Conservation (phyloP, 164 flowering plant genomes). For the Dillenia suffruticosa region DNA sequence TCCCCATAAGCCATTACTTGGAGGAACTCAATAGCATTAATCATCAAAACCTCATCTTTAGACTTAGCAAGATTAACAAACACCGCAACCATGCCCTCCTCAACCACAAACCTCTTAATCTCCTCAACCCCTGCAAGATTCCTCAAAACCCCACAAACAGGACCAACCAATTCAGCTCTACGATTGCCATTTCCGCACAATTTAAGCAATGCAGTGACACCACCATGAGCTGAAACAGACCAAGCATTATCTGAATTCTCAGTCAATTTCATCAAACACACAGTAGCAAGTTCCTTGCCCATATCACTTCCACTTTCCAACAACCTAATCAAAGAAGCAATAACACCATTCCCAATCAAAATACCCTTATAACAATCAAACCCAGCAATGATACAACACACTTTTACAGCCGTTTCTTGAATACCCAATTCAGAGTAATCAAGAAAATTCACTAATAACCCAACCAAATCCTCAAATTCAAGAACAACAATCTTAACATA, state of each 20-base stretch:
- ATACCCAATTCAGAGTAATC: slow-evolving; percentile 40
- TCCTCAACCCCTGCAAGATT: slow-evolving; percentile 85
- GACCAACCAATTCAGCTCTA: slow-evolving; percentile 33
- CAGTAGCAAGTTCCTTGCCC: slow-evolving; percentile 40
- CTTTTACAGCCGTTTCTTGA: slow-evolving; percentile 51
- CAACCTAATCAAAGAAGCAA: slow-evolving; percentile 65
- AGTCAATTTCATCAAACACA: slow-evolving; percentile 57
- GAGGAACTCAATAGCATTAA: slow-evolving; percentile 55
- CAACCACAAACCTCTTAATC: slow-evolving; percentile 76
- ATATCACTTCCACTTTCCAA: slow-evolving; percentile 40
- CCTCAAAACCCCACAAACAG: slow-evolving; percentile 64
- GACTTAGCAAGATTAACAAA: slow-evolving; percentile 43
- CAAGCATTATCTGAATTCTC: slow-evolving; percentile 82
- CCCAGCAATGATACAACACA: slow-evolving; percentile 41
- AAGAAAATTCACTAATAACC: slow-evolving; percentile 43
- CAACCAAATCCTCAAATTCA: slow-evolving; percentile 45
- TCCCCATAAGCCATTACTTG: slow-evolving; percentile 56
- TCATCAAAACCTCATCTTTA: slow-evolving; percentile 48
- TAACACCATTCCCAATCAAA: slow-evolving; percentile 50
- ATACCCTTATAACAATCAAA: slow-evolving; percentile 34
- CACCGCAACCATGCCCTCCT: slow-evolving; percentile 57
- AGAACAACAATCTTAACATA: slow-evolving; percentile 43
- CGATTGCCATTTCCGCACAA: slow-evolving; percentile 35
- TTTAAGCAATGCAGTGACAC: slow-evolving; percentile 66
- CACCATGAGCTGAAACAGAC: slow-evolving; percentile 92